phyloP scores from a whole-genome alignment of 495 filamentous ascomycete species.

The Tuber borchii region DNA sequence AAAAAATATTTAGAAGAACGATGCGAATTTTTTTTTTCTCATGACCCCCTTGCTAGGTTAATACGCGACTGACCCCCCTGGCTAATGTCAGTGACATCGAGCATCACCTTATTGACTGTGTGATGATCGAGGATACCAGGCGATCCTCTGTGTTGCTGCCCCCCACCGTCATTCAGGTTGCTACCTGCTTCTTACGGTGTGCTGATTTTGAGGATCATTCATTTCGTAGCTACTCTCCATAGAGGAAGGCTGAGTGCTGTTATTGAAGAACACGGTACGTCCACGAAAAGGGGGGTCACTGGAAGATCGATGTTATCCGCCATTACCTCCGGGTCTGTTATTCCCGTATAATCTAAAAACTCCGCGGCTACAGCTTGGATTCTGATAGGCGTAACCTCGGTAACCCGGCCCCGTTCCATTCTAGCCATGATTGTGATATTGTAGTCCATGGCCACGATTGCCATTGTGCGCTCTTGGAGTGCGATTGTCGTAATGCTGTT shows the following conservation, averaged over 20 bases:
- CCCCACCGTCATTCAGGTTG: background rate
- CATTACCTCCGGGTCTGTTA: constrained; percentile 11
- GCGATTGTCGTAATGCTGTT: constrained; percentile 12
- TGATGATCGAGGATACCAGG: background rate
- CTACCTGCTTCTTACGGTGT: constrained; percentile 18
- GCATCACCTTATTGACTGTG: background rate
- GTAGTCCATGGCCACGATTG: constrained; percentile 6
- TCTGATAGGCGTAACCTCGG: constrained; percentile 1
- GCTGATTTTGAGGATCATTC: constrained; percentile 18
- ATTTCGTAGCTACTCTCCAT: constrained; percentile 22
- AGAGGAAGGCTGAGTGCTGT: constrained; percentile 10
- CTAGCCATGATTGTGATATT: constrained; percentile 9
- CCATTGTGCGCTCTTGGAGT: constrained; percentile 1
- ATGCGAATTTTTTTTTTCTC: no score
- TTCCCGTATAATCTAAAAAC: constrained; percentile 11
- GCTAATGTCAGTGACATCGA: background rate
- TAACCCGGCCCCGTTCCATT: constrained; percentile 13
- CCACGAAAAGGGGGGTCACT: constrained; percentile 13
- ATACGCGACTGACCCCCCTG: no score
- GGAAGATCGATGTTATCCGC: constrained; percentile 18
- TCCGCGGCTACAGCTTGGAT: background rate
- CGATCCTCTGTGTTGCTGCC: background rate
- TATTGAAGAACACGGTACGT: constrained; percentile 19
- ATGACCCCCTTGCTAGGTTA: no score
- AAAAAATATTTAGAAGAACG: no score